Conservation (phyloP, 148 eudicot genomes). For the Rheum nobile region DNA sequence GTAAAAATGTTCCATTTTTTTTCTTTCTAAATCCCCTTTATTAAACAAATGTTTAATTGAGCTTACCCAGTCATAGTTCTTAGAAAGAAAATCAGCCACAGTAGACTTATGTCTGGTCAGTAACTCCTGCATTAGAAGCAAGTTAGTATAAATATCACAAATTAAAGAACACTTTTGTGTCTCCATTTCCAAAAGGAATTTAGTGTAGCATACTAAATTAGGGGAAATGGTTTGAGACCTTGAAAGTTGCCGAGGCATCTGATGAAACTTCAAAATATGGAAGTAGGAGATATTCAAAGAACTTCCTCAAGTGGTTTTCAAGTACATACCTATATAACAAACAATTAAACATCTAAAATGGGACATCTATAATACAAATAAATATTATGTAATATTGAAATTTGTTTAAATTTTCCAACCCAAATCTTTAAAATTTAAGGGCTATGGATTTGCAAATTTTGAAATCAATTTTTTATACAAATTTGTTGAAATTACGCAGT, state of each 20-base stretch:
- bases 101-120: conserved; percentile 45
- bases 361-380: neutral
- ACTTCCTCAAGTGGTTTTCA: conserved; percentile 43
- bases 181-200: too few relatives aligned
- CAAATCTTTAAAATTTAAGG: too few relatives aligned
- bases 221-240: conserved; percentile 19
- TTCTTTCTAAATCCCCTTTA: too few relatives aligned
- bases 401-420: too few relatives aligned
- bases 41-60: neutral
- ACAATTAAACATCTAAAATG: too few relatives aligned
- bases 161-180: too few relatives aligned
- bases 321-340: conserved; percentile 37
- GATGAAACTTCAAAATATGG: conserved; percentile 65
- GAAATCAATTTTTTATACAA: too few relatives aligned
- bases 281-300: conserved; percentile 46
- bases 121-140: conserved; percentile 24
- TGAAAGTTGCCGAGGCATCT: conserved; percentile 60
- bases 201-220: too few relatives aligned
- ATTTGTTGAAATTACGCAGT: too few relatives aligned
- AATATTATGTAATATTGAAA: too few relatives aligned
- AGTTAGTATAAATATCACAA: neutral
- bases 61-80: conserved; percentile 33
- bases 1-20: too few relatives aligned
- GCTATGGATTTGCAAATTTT: too few relatives aligned
- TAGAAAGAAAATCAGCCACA: conserved; percentile 32